Conservation (phyloP, 2,329 filamentous ascomycete species). For the Lasiodiplodia citricola region DNA sequence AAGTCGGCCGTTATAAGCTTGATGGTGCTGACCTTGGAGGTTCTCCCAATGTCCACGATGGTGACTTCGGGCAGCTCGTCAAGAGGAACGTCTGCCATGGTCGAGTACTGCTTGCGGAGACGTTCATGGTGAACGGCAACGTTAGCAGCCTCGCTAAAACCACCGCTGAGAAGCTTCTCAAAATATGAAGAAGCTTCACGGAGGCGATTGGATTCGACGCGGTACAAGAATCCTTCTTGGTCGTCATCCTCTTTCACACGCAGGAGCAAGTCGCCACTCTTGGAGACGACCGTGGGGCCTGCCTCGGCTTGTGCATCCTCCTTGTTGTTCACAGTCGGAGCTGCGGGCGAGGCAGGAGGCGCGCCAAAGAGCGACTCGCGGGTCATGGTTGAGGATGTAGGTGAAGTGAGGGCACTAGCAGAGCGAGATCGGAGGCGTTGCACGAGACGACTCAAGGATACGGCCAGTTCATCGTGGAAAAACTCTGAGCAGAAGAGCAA, state of each 20-base stretch:
- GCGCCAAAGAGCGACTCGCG: constrained; percentile 20
- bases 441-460: constrained; percentile 48
- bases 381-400: constrained; percentile 3
- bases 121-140: constrained; percentile 59
- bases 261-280: constrained; percentile 68
- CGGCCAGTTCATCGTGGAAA: constrained; percentile 54
- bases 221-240: constrained; percentile 61
- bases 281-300: constrained; percentile 57
- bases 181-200: constrained; percentile 73
- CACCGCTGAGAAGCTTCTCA: constrained; percentile 66
- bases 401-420: neutral
- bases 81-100: constrained; percentile 55
- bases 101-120: constrained; percentile 55
- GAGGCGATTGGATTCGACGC: constrained; percentile 64
- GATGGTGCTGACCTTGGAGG: constrained; percentile 64
- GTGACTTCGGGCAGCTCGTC: constrained; percentile 65
- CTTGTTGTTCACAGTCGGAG: constrained; percentile 34
- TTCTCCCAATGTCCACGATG: constrained; percentile 72
- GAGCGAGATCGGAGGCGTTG: neutral
- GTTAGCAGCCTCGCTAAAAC: constrained; percentile 67
- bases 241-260: constrained; percentile 69
- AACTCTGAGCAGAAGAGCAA: neutral
- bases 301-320: constrained; percentile 27
- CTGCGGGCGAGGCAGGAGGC: constrained; percentile 18
- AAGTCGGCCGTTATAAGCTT: constrained; percentile 71